Conservation (phyloP, 768 basidiomycete genomes). For the Thelephora aurantiotincta region DNA sequence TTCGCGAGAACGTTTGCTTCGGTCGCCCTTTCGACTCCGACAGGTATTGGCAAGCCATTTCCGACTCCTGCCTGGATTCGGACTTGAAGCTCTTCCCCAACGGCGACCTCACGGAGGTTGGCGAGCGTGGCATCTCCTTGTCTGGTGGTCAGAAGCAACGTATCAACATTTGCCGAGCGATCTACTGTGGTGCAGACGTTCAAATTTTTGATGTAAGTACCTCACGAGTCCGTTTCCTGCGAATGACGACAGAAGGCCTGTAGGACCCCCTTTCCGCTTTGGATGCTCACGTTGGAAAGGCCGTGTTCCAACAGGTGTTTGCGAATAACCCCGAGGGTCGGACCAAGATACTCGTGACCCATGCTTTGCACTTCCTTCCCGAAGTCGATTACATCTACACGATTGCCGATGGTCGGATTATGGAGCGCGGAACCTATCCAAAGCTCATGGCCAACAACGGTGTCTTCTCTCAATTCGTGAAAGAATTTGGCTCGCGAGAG, state of each 20-base stretch:
- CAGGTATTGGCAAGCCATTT: constrained; percentile 69
- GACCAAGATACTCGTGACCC: constrained; percentile 82
- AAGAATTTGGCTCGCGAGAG: constrained; percentile 61
- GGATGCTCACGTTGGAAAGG: constrained; percentile 85
- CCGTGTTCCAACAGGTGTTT: constrained; percentile 76
- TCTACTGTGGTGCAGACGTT: constrained; percentile 79
- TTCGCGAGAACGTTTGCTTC: constrained; percentile 84
- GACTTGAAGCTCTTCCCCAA: constrained; percentile 67
- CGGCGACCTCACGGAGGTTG: constrained; percentile 77
- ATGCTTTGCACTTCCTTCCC: constrained; percentile 82
- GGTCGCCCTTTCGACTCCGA: constrained; percentile 72
- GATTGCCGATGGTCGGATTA: constrained; percentile 61
- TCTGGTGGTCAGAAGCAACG: constrained; percentile 77
- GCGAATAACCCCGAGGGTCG: constrained; percentile 35
- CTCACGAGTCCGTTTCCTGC: not conserved
- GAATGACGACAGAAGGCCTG: not conserved
- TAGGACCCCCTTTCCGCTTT: constrained; percentile 81
- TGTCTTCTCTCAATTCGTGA: constrained; percentile 59
- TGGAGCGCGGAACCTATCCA: constrained; percentile 66
- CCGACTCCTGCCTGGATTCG: constrained; percentile 63
- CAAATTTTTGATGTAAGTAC: constrained; percentile 62
- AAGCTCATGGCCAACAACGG: constrained; percentile 53
- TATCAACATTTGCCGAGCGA: constrained; percentile 73
- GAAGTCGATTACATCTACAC: constrained; percentile 79
- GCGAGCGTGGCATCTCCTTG: constrained; percentile 75